phyloP scores from a whole-genome alignment of 2,329 filamentous ascomycete genomes.

The Colletotrichum sp. region DNA sequence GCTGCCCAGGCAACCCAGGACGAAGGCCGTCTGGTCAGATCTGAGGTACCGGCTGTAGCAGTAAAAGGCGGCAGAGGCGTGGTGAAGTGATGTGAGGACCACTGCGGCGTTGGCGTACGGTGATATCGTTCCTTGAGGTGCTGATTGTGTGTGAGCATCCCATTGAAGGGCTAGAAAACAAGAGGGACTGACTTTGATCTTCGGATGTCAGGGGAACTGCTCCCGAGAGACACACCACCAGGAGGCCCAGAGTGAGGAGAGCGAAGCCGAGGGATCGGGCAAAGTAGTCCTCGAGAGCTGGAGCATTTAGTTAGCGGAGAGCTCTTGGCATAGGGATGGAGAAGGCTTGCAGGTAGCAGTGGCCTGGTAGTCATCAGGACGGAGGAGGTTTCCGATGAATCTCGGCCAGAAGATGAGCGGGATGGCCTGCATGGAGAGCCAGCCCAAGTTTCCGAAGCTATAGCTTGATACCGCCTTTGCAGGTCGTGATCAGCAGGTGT shows the following conservation, averaged over 20 bases:
- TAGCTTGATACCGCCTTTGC: constrained; percentile 53
- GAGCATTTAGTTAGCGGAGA: background rate
- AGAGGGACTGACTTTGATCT: constrained; percentile 35
- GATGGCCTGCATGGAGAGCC: constrained; percentile 53
- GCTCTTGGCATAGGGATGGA: background rate
- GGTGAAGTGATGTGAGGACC: constrained; percentile 70
- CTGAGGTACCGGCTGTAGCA: constrained; percentile 70
- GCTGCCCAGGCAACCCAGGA: constrained; percentile 64
- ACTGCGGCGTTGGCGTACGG: constrained; percentile 71
- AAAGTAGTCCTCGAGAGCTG: constrained; percentile 75
- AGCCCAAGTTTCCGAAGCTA: constrained; percentile 55
- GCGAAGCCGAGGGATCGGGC: constrained; percentile 72
- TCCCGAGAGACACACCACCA: constrained; percentile 73
- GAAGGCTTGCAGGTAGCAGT: constrained; percentile 32
- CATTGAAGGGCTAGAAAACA: background rate
- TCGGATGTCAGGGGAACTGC: constrained; percentile 66
- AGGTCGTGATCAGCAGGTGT: background rate
- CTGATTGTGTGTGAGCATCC: background rate
- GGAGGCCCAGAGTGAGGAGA: constrained; percentile 66
- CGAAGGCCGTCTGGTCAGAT: constrained; percentile 58
- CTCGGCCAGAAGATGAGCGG: constrained; percentile 53
- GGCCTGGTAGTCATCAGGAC: constrained; percentile 27
- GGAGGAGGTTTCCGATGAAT: constrained; percentile 50
- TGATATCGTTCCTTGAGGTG: constrained; percentile 46
- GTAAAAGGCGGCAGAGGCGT: constrained; percentile 66